Base-by-base conservation (phyloP, 2,329 filamentous ascomycete genomes). In the Penicillium hordei region DNA sequence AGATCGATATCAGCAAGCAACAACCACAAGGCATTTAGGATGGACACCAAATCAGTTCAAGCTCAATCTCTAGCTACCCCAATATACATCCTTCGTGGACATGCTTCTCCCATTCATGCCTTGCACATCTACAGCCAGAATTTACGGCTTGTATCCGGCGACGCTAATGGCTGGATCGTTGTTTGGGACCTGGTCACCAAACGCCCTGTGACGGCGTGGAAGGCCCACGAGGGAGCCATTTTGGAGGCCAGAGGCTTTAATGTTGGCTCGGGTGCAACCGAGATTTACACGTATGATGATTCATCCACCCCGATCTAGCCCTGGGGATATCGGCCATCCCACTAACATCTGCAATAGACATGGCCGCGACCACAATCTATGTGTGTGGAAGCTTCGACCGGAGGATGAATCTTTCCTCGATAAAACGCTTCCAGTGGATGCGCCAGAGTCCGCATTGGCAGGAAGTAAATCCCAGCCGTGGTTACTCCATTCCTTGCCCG, bases 161-260 rank as follows among this genome's bases (percentile, higher is more conserved):
- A 99, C 75, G 90, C 91, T 9, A 90, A 96, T 42, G 94, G 94
- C 58, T 97, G 89, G 82, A 81, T 96, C 34, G 83, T 96, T 7
- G 78, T 92, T 23, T 99, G 94, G 94, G 88, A 90, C 70, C 79
- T 96, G 39, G 83, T 88, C 27, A 90, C 87, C 51, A 93, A 95
- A 80, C 84, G 94, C 34, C 85, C 93, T 0, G 81, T 86, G 9
- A 90, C 89, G 1, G 90, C 94, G 4, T 99, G 94, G 94, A 88
- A 85, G 68, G 90, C 91, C 1, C 94, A 99, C 73, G 80, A 85
- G 44, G 88, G 84, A 34, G 84, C 90, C 21, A 87, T 97, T 29
- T 80, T 97, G 17, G 90, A 88, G 4, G 80, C 94, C 40, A 82
- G 82, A 46, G 86, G 81, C 36, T 96, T 92, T 87, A 50, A 43